These are phyloP conservation scores for Biancaea sappan DNA, from an alignment of 306 rosid genomes.

Conservation along the genomic window DNA sequence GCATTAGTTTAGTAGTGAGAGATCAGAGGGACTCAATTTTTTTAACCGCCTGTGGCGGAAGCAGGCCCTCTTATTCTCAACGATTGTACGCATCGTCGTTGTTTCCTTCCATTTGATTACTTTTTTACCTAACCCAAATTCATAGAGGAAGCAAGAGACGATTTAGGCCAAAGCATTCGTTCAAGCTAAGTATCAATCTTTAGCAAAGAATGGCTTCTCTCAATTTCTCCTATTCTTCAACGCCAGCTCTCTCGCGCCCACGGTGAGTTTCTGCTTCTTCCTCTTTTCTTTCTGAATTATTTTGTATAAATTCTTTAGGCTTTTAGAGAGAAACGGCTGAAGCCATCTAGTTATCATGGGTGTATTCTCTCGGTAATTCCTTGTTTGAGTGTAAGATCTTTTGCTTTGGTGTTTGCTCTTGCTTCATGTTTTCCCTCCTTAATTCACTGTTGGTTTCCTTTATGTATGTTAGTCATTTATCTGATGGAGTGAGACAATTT, in stretches of 20 bases:
- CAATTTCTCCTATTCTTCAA: slow-evolving; percentile 62
- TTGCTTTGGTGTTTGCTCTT: neutral
- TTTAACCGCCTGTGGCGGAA: neutral
- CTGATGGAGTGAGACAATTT: neutral
- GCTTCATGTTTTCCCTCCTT: neutral
- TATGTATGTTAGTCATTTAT: neutral
- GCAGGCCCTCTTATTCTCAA: neutral
- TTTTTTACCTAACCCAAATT: neutral
- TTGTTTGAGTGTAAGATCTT: neutral
- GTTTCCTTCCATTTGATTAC: slow-evolving; percentile 13
- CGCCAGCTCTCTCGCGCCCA: slow-evolving; percentile 48
- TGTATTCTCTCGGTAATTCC: neutral
- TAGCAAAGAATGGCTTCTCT: slow-evolving; percentile 56
- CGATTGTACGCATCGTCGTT: slow-evolving; percentile 24
- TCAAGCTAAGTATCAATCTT: neutral
- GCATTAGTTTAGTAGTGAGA: too few species aligned
- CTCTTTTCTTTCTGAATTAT: neutral
- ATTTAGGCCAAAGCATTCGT: slow-evolving; percentile 10
- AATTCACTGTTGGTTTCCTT: neutral
- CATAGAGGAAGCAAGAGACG: neutral
- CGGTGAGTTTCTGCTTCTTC: slow-evolving; percentile 38
- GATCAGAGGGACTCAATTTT: too few species aligned
- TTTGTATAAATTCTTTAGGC: neutral
- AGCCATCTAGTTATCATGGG: neutral
- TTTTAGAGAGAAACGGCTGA: neutral